Evolutionary conservation across 768 basidiomycete species (phyloP).

Genomic region (Panaeolus papilionaceus): DNA sequence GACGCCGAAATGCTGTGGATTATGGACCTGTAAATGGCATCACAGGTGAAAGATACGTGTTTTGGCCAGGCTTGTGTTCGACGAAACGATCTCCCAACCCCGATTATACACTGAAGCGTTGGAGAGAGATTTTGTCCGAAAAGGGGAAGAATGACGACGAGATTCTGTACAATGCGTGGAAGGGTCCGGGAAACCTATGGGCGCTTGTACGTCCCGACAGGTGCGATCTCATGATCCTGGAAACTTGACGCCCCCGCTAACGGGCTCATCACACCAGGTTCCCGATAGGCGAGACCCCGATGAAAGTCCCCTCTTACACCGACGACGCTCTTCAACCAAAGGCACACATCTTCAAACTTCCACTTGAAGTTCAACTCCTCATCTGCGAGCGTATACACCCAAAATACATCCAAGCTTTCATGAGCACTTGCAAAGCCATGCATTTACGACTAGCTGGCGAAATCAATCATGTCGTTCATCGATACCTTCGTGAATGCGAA

Average conservation of each 20-base stretch:
- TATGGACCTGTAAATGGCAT: constrained; percentile 1
- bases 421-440: background rate
- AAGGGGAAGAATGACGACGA: background rate
- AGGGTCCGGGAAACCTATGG: constrained; percentile 1
- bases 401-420: background rate
- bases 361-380: background rate
- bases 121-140: background rate
- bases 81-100: background rate
- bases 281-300: background rate
- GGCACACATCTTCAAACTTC: background rate
- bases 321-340: background rate
- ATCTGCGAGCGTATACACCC: background rate
- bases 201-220: constrained; percentile 14
- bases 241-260: background rate
- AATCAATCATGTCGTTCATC: background rate
- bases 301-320: background rate
- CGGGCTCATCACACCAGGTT: background rate
- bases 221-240: background rate
- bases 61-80: background rate
- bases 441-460: background rate
- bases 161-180: background rate
- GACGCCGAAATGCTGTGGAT: background rate
- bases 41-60: background rate
- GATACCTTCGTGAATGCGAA: background rate
- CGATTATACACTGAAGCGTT: background rate